Base-by-base conservation (phyloP, 768 basidiomycete species). In the Neoboletus brunneissimus region DNA sequence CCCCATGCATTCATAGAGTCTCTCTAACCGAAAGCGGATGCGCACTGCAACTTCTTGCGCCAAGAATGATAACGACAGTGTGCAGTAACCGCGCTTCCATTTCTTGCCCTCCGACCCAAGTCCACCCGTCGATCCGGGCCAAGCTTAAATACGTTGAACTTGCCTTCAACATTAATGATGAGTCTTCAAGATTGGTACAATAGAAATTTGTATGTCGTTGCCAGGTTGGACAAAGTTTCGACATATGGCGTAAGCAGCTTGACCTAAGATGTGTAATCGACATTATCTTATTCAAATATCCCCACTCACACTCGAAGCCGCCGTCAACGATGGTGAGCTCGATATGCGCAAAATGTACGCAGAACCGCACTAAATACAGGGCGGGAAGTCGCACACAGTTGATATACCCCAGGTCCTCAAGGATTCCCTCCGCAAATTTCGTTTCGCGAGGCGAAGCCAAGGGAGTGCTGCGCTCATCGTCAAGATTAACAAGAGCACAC, bases 401-500 rank as follows among this genome's bases (percentile, higher is more conserved):
- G 94, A 95, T 68, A 92, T 94, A 65, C 90, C 91, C 0, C 79
- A 86, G 62, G 77, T 79, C 45, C 80, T 95, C 71, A 90, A 89
- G 71, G 84, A 88, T 59, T 76, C 84, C 25, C 83, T 95, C 41
- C 84, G 88, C 72, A 94, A 93, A 67, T 96, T 95, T 75, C 79
- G 90, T 15, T 89, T 91, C 54, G 76, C 76, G 5, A 82, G 88
- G 23, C 84, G 80, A 64, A 81, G 79, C 43, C 72, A 79, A 20
- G 88, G 86, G 38, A 87, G 80, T 63, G 87, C 91, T 25, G 93
- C 91, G 16, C 77, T 95, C 52, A 76, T 93, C 63, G 85, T 95
- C 73, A 95, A 94, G 83, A 91, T 95, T 74, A 88, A 94, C 80
- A 94, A 91, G 77, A 72, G 78, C 40, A 78, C 85, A 64, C 80